Evolutionary conservation across 306 rosid species (phyloP).

Genomic region (Pyrus betulifolia): DNA sequence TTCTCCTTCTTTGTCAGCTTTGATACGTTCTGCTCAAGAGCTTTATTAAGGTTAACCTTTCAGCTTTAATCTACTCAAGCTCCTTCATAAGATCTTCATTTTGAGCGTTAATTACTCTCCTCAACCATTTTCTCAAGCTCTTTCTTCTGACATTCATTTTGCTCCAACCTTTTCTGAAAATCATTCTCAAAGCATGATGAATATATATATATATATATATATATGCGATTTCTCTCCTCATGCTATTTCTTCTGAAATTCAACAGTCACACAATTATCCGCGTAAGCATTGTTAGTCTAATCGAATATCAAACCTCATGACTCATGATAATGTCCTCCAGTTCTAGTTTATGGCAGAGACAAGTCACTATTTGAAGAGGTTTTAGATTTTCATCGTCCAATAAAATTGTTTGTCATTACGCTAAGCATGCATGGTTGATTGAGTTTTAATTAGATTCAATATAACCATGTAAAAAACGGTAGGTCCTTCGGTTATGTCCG

Average conservation of each 20-base stretch:
- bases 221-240: background rate
- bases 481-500: background rate
- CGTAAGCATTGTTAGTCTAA: background rate
- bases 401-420: background rate
- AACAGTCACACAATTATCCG: background rate
- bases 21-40: background rate
- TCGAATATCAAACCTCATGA: background rate
- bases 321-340: background rate
- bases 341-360: background rate
- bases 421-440: too few species aligned
- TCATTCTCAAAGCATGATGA: background rate
- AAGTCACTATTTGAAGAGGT: too few species aligned
- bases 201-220: too few species aligned
- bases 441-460: too few species aligned
- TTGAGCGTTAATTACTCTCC: background rate
- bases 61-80: background rate
- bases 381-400: too few species aligned
- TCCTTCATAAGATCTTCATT: background rate
- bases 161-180: background rate
- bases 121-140: background rate
- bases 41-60: background rate
- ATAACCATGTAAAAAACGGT: background rate
- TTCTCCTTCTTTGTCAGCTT: background rate
- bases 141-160: background rate
- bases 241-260: background rate